Base-by-base conservation (phyloP, 2,329 filamentous ascomycete species). In the Alternaria conjuncta region DNA sequence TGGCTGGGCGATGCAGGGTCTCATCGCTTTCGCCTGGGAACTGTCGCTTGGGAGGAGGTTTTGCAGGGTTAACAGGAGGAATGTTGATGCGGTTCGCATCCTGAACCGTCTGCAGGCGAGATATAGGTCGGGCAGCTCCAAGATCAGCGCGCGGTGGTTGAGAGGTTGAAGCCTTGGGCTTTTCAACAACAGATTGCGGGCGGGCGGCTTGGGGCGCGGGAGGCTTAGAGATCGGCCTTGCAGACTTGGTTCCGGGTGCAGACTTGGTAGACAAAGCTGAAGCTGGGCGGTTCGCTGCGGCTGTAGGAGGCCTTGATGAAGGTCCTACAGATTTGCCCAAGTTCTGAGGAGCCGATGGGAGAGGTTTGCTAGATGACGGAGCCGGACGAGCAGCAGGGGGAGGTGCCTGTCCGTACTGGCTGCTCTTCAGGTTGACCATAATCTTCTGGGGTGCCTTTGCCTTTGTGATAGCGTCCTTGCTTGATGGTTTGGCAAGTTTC, bases 1-100 rank as follows among this genome's bases (percentile, higher is more conserved):
- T 79, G 5, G 77, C 74, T 18, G 77, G 77, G 15, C 77, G 75
- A 50, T 77, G 86, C 32, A 84, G 84, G 47, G 88, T 86, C 41
- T 89, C 86, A 18, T 89, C 87, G 41, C 86, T 92, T 87, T 93
- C 90, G 57, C 86, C 83, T n/a, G 90, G 89, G 55, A 94, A 84
- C 11, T 88, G 86, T 65, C 94, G 87, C 83, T 97, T 97, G 3
- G 89, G 83, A 11, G 89, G 83, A 11, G 89, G 85, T 66, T 92
- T 89, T 73, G 94, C 94, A 30, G 88, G 87, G 44, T 90, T 90
- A 55, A 87, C 85, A 12, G 87, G 86, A 12, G 89, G 76, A 59
- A 79, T 71, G 32, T 74, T 73, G 55, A 79, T 86, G 8, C 91
- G 88, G 61, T 83, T 80, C 10, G 73, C 75, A 56, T 93, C 90